Conservation (phyloP, 768 basidiomycete species). For the Psilocybe subaeruginosa region DNA sequence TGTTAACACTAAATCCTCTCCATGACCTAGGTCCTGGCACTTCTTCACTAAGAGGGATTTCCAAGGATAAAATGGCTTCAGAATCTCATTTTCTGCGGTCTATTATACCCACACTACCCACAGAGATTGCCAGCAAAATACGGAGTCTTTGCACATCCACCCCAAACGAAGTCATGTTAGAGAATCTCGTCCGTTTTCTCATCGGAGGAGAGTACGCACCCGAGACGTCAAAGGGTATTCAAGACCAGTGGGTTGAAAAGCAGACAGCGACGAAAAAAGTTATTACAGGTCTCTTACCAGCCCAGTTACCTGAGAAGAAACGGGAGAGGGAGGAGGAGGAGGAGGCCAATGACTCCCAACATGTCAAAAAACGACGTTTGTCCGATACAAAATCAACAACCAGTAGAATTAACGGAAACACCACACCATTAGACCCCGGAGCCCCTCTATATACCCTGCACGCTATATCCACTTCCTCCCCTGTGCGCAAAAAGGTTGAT, state of each 20-base stretch:
- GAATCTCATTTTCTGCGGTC: conserved; percentile 33
- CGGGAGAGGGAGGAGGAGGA: conserved; percentile 37
- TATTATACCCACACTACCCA: conserved; percentile 36
- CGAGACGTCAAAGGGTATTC: conserved; percentile 28
- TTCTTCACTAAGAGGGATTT: too few relatives aligned
- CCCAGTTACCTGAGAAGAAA: conserved; percentile 25
- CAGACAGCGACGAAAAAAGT: conserved; percentile 33
- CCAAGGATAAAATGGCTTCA: conserved; percentile 20
- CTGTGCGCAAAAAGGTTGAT: conserved; percentile 77
- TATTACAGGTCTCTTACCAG: conserved; percentile 30
- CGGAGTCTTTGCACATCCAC: conserved; percentile 33
- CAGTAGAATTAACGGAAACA: conserved; percentile 4
- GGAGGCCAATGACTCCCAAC: conserved; percentile 18
- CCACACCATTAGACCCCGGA: conserved; percentile 32
- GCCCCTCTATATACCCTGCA: conserved; percentile 61
- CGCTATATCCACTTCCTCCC: conserved; percentile 69
- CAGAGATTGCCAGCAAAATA: conserved; percentile 35
- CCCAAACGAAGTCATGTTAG: conserved; percentile 37
- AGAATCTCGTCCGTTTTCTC: conserved; percentile 46
- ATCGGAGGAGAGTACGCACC: conserved; percentile 40
- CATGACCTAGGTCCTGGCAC: too few relatives aligned
- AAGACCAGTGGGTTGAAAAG: conserved; percentile 39
- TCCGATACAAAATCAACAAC: conserved; percentile 11
- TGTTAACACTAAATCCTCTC: too few relatives aligned
- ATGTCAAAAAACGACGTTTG: conserved; percentile 37